Evolutionary conservation across 768 basidiomycete genomes (phyloP).

Genomic region (Dendrothele bispora): DNA sequence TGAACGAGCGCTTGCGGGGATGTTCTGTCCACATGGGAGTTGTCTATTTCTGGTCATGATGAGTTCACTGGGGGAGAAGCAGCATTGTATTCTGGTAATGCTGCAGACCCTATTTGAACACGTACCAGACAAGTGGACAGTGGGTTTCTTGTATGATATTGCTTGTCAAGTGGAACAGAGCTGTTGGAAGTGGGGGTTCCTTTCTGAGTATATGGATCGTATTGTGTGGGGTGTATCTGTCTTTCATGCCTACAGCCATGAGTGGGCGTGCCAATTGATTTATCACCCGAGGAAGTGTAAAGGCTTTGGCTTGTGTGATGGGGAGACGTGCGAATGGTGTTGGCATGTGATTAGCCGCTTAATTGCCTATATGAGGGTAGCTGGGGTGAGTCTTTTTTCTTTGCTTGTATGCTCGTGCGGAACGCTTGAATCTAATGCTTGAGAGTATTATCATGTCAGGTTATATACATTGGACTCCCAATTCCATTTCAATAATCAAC

Average conservation of each 20-base stretch:
- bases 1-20: constrained; percentile 35
- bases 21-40: constrained; percentile 35
- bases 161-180: constrained; percentile 32
- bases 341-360: constrained; percentile 22
- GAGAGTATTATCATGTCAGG: constrained; percentile 11
- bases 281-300: constrained; percentile 31
- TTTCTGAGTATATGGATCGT: constrained; percentile 18
- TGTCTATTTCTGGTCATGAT: constrained; percentile 37
- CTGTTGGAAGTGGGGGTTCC: constrained; percentile 25
- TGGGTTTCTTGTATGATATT: constrained; percentile 36
- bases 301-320: constrained; percentile 24
- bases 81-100: constrained; percentile 30
- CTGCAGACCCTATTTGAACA: constrained; percentile 30
- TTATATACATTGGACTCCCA: constrained; percentile 15
- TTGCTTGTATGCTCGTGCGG: no score
- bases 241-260: constrained; percentile 41
- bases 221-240: constrained; percentile 28
- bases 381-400: constrained; percentile 21
- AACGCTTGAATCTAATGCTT: neutral
- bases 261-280: constrained; percentile 36
- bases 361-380: constrained; percentile 17
- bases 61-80: constrained; percentile 29
- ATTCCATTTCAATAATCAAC: constrained; percentile 8
- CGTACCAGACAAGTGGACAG: constrained; percentile 23
- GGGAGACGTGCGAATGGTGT: constrained; percentile 25